Base-by-base conservation (phyloP, 2,329 filamentous ascomycete genomes). In the Verticillium longisporum region DNA sequence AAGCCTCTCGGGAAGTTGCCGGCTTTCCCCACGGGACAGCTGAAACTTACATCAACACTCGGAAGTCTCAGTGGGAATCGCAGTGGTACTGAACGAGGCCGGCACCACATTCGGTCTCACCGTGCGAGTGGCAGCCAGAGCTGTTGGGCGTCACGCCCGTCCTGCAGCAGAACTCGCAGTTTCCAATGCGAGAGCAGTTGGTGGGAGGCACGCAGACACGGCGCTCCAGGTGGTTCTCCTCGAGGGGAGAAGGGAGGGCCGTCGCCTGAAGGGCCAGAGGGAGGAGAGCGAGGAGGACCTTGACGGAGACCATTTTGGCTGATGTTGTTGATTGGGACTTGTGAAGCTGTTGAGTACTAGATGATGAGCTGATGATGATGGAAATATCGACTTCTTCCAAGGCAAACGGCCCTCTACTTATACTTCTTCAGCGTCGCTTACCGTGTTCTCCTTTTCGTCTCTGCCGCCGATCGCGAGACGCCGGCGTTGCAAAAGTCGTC, bases 111-210 rank as follows among this genome's bases (percentile, higher is more conserved):
- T 59, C 59, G 6, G 45, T 26, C n/a, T 56, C 57, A 18, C 59
- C 59, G 57, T 58, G 57, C 53, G 60, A 59, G 60, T 63, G 61
- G 54, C 61, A 61, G 57, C n/a, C 18, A 11, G 26, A 32, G 60
- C 60, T 63, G 60, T 61, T 56, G n/a, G 61, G 60, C 2, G 31
- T 13, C 9, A 61, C 55, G 2, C 15, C 38, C 3, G 36, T 18
- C 32, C 50, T 3, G 60, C 61, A 63, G 55, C 61, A 63, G 45
- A 61, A 61, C 55, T 61, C 56, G 60, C 61, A 63, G 41, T 57
- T 57, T 38, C 57, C 56, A 36, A 59, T 58, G 34, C 60, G 57
- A 11, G 33, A 36, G 54, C 60, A 56, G 45, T 60, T 59, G 57
- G 45, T 57, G 38, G 56, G 54, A 26, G 60, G 57, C 6, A 58